These are phyloP conservation scores for Atkinsonella hypoxylon DNA, from an alignment of 2,329 filamentous ascomycete species.

Conservation along the genomic window DNA sequence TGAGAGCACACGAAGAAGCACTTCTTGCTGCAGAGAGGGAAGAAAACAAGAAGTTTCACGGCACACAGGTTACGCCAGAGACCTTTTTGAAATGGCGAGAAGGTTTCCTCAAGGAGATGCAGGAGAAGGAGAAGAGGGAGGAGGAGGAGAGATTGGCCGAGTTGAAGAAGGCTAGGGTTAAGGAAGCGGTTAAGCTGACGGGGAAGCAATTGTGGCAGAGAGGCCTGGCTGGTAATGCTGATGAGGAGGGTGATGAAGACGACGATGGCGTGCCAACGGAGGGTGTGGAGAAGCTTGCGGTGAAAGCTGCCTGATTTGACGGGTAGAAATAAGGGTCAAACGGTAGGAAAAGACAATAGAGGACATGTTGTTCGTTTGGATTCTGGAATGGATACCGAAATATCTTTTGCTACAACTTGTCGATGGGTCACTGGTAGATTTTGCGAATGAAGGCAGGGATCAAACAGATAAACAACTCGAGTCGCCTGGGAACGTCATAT, in stretches of 20 bases:
- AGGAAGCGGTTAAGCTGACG: constrained; percentile 61
- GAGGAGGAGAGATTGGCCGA: constrained; percentile 75
- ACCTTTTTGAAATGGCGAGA: constrained; percentile 76
- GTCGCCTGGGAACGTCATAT: background rate
- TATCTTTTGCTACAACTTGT: background rate
- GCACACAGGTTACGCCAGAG: constrained; percentile 76
- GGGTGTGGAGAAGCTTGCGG: constrained; percentile 59
- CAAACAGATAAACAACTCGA: background rate
- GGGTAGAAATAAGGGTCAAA: constrained; percentile 8
- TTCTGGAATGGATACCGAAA: constrained; percentile 1
- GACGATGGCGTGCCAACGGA: constrained; percentile 46
- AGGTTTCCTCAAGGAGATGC: constrained; percentile 67
- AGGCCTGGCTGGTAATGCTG: constrained; percentile 54
- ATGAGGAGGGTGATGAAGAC: constrained; percentile 56
- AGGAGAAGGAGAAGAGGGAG: constrained; percentile 53
- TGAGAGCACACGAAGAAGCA: constrained; percentile 44
- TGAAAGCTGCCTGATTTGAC: constrained; percentile 34
- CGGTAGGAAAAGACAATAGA: constrained; percentile 7
- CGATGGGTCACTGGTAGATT: background rate
- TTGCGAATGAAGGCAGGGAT: background rate
- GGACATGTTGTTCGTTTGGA: constrained; percentile 2
- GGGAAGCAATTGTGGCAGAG: constrained; percentile 70
- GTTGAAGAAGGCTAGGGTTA: constrained; percentile 64
- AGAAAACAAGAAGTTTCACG: constrained; percentile 95
- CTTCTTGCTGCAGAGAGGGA: constrained; percentile 59